Evolutionary conservation across 2,329 filamentous ascomycete species (phyloP), one percentile per base, ranked within the genome.

Genomic region (Talaromyces sp.): DNA sequence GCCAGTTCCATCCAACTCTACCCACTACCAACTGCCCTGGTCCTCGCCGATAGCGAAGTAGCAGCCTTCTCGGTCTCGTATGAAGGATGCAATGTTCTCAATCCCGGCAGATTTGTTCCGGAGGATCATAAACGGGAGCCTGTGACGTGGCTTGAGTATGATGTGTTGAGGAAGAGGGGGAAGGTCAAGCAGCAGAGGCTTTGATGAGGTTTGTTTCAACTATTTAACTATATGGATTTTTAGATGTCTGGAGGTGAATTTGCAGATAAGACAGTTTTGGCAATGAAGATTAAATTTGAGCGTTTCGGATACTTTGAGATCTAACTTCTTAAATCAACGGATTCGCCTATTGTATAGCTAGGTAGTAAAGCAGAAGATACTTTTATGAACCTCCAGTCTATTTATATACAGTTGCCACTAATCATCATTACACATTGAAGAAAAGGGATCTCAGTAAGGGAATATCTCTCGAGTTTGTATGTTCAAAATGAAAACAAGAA

Each of bases 1-100:
- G 86, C 86, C 0, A 80, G 84, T 5, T 78, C 88, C 2, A 73
- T 97, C 63, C 87, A 90, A 56, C 76, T 99, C 21, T 97, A 97
- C 71, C 94, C 93, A 8, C 75, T 97, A 28, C 94, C 94, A 1
- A 93, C 89, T 19, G 85, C 89, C 0, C 78, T 97, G 67, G 84
- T 95, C 15, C 75, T 99, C 3, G 87, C 91, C 1, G 94, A 99
- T 74, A 80, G 88, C 0, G 89, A 92, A 41, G 86, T 88, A 9
- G 86, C 89, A 13, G 82, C 91, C 0, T 99, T 96, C 68, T 88
- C 88, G 56, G 79, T 97, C 63, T 96, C 89, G 13, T 97, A 97
- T 69, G 93, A 96, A 73, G 93, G 92, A 0, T 97, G 94, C 69
- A 89, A 94, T 75, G 92, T 97, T 35, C 87, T 99, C 83, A 99